These are phyloP conservation scores for Zygosaccharomyces kombuchaensis DNA, from an alignment of 805 yeast species.

Conservation along the genomic window DNA sequence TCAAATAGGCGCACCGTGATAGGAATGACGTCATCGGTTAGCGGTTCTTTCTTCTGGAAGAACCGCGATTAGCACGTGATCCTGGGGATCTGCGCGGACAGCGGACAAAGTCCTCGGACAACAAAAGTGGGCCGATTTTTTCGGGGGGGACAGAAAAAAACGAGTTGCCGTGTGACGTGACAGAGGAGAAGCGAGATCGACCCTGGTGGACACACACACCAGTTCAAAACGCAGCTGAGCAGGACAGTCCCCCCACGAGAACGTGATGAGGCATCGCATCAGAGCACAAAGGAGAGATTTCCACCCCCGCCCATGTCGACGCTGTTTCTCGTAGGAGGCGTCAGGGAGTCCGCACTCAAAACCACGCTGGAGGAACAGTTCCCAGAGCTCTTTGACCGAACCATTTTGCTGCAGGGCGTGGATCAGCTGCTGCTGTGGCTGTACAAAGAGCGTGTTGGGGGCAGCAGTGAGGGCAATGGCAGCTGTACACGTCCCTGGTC, in stretches of 20 bases:
- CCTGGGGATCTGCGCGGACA: too few species aligned
- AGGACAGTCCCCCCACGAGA: not conserved
- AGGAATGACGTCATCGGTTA: too few species aligned
- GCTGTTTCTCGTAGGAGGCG: slow-evolving; percentile 14
- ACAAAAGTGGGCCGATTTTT: too few species aligned
- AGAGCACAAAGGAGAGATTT: not conserved
- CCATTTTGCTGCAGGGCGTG: slow-evolving; percentile 9
- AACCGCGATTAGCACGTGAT: too few species aligned
- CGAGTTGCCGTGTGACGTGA: too few species aligned
- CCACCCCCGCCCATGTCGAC: slow-evolving; percentile 13
- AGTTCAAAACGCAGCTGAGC: too few species aligned
- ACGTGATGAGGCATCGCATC: not conserved
- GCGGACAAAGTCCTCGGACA: too few species aligned
- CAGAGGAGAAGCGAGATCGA: not conserved
- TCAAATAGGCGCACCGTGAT: too few species aligned
- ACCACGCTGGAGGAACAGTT: slow-evolving; percentile 1
- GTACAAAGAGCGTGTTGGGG: slow-evolving; percentile 21
- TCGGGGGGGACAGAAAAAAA: too few species aligned
- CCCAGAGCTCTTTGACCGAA: slow-evolving; percentile 12
- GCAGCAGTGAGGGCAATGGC: not conserved
- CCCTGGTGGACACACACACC: too few species aligned
- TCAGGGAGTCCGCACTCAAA: not conserved
- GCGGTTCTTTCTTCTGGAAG: too few species aligned
- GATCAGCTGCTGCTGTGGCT: slow-evolving; percentile 18
- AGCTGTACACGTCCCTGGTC: slow-evolving; percentile 12